A percentile compares a stretch with the other conserved stretches of the same genome.
Conservation (phyloP, 805 yeast species). For the Candida qinlingensis region DNA sequence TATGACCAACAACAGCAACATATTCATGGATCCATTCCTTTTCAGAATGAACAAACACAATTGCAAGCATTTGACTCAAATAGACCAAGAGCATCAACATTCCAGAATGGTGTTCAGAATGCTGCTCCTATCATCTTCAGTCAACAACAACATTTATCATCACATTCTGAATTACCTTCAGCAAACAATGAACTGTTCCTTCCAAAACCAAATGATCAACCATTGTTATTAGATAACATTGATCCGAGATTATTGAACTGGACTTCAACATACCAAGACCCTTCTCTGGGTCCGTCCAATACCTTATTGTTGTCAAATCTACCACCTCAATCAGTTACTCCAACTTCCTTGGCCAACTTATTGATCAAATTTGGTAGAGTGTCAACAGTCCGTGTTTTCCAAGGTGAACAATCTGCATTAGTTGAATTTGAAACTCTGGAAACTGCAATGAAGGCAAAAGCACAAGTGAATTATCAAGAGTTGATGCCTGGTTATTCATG, state of each 20-base stretch:
- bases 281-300: constrained; percentile 69
- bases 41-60: constrained; percentile 7
- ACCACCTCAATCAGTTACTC: constrained; percentile 49
- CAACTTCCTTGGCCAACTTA: constrained; percentile 55
- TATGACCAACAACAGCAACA: constrained; percentile 8
- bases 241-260: constrained; percentile 54
- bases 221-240: constrained; percentile 46
- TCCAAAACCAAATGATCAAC: constrained; percentile 19
- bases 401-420: constrained; percentile 46
- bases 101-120: constrained; percentile 23
- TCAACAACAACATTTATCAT: constrained; percentile 3
- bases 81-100: constrained; percentile 40
- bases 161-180: background rate
- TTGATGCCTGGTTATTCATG: constrained; percentile 73
- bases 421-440: constrained; percentile 72
- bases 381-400: constrained; percentile 54
- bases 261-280: constrained; percentile 69
- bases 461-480: constrained; percentile 76
- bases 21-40: constrained; percentile 7
- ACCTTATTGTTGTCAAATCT: constrained; percentile 75
- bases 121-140: constrained; percentile 27
- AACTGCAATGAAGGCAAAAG: constrained; percentile 73
- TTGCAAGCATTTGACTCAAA: constrained; percentile 2
- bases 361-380: constrained; percentile 59
- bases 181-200: constrained; percentile 3